Evolutionary conservation across 2,329 filamentous ascomycete genomes (phyloP).

Genomic region (Pseudogymnoascus sp.): DNA sequence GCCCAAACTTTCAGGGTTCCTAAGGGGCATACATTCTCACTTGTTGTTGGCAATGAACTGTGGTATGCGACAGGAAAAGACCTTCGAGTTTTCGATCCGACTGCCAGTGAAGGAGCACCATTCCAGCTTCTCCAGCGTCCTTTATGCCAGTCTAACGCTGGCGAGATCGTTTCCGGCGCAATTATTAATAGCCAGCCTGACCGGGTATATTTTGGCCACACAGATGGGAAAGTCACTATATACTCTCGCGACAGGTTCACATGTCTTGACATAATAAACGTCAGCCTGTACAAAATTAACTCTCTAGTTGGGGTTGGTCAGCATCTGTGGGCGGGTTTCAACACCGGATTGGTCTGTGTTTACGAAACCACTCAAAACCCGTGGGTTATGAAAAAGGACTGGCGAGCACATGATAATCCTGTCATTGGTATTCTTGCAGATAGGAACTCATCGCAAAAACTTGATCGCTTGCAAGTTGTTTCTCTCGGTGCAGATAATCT

Average conservation of each 20-base stretch:
- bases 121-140: conserved; percentile 70
- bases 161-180: conserved; percentile 81
- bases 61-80: conserved; percentile 88
- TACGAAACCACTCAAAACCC: conserved; percentile 79
- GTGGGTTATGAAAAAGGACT: conserved; percentile 89
- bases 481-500: conserved; percentile 82
- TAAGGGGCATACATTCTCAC: conserved; percentile 77
- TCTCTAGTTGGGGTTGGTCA: conserved; percentile 71
- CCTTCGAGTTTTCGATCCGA: conserved; percentile 74
- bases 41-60: conserved; percentile 73
- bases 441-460: conserved; percentile 71
- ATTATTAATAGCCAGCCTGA: conserved; percentile 65
- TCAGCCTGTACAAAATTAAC: conserved; percentile 94
- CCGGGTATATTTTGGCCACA: conserved; percentile 82
- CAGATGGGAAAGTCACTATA: conserved; percentile 89
- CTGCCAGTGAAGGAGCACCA: conserved; percentile 51
- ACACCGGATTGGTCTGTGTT: conserved; percentile 85
- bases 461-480: conserved; percentile 75
- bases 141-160: conserved; percentile 61
- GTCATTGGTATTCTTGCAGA: conserved; percentile 73
- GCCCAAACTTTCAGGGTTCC: conserved; percentile 67
- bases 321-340: conserved; percentile 88
- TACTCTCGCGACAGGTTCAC: conserved; percentile 69
- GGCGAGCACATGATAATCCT: conserved; percentile 81
- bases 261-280: conserved; percentile 70